These are phyloP conservation scores for Penicillium sp. DNA, from an alignment of 2,329 filamentous ascomycete species.

Conservation along the genomic window DNA sequence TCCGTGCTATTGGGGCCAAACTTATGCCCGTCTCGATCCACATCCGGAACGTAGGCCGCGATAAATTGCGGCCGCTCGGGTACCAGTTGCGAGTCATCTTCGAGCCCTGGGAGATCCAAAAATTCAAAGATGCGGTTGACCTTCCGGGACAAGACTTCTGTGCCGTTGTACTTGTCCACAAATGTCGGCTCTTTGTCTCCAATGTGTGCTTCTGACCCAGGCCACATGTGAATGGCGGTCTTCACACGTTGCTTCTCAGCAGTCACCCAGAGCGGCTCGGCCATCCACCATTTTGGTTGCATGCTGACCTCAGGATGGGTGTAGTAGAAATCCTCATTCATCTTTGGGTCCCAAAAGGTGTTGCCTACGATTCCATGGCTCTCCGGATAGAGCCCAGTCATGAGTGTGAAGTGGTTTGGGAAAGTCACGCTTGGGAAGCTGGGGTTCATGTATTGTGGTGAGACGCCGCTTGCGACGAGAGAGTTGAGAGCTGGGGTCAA, in stretches of 20 bases:
- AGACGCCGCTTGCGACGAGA: conserved; percentile 80
- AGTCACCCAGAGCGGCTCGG: conserved; percentile 91
- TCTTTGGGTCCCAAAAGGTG: conserved; percentile 83
- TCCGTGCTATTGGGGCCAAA: conserved; percentile 96
- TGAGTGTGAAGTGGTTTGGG: conserved; percentile 91
- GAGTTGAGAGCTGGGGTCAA: conserved; percentile 79
- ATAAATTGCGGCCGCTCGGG: conserved; percentile 82
- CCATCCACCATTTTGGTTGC: conserved; percentile 90
- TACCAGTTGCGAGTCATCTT: conserved; percentile 54
- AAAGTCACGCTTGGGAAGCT: conserved; percentile 97
- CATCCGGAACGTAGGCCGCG: conserved; percentile 90
- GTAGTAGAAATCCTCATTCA: conserved; percentile 82
- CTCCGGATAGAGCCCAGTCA: conserved; percentile 89
- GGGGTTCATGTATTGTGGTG: conserved; percentile 87
- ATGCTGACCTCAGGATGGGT: conserved; percentile 75
- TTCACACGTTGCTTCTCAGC: conserved; percentile 79
- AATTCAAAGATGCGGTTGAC: conserved; percentile 77
- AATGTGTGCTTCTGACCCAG: conserved; percentile 88
- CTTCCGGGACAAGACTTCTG: conserved; percentile 73
- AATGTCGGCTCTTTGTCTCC: conserved; percentile 72
- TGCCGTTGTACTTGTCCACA: conserved; percentile 80
- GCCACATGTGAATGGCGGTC: conserved; percentile 97
- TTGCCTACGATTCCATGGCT: conserved; percentile 92
- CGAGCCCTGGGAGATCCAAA: conserved; percentile 76
- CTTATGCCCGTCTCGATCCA: conserved; percentile 82